Conservation (phyloP, 148 eudicot species). For the Silene latifolia region DNA sequence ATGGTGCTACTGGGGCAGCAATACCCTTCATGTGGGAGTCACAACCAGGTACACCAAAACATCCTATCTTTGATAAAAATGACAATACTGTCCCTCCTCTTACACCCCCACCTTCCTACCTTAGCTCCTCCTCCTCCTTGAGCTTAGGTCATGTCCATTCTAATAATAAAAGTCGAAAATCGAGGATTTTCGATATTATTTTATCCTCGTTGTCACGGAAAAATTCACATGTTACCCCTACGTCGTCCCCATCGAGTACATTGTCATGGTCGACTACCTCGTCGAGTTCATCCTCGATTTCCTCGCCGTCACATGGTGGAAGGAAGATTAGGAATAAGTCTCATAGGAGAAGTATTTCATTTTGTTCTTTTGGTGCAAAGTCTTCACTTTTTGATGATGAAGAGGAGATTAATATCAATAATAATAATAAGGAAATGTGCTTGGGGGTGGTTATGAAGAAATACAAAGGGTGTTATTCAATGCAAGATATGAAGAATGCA, state of each 20-base stretch:
- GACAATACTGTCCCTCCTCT: slow-evolving; percentile 36
- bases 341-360: slow-evolving; percentile 21
- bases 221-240: slow-evolving; percentile 17
- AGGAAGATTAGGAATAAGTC: slow-evolving; percentile 10
- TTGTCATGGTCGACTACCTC: slow-evolving; percentile 32
- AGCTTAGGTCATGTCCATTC: background rate
- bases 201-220: slow-evolving; percentile 16
- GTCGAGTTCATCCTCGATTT: slow-evolving; percentile 22
- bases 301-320: slow-evolving; percentile 13
- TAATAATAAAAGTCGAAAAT: slow-evolving; percentile 10
- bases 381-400: slow-evolving; percentile 20
- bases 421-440: slow-evolving; percentile 8
- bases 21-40: slow-evolving; percentile 51
- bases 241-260: slow-evolving; percentile 18
- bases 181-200: slow-evolving; percentile 9
- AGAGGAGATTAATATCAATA: too few relatives aligned
- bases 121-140: background rate
- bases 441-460: slow-evolving; percentile 19
- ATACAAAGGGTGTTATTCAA: slow-evolving; percentile 18
- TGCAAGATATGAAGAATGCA: slow-evolving; percentile 16
- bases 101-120: slow-evolving; percentile 39
- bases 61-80: slow-evolving; percentile 23
- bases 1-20: slow-evolving; percentile 30
- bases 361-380: slow-evolving; percentile 14
- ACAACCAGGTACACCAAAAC: slow-evolving; percentile 51